Percentiles rank a stretch among this genome's conserved stretches.
These are phyloP conservation scores for Epichloe baconii DNA, from an alignment of 2,329 filamentous ascomycete genomes.

Conservation along the genomic window DNA sequence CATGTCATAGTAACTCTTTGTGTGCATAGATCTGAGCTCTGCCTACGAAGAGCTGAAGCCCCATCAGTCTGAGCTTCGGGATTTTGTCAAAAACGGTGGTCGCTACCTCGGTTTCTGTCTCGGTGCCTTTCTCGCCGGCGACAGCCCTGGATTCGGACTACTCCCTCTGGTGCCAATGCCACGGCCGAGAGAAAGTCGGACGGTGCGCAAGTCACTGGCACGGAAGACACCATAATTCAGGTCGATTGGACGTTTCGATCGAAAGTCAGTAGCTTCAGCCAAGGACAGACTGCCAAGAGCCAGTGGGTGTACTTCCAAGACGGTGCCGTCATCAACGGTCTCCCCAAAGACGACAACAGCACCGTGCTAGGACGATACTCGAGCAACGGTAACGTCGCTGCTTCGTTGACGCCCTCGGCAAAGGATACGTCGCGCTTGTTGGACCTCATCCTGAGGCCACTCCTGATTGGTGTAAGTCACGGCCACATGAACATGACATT, in stretches of 20 bases:
- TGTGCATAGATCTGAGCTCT: constrained; percentile 9
- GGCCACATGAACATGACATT: neutral
- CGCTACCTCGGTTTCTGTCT: constrained; percentile 16
- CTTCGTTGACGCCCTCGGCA: constrained; percentile 11
- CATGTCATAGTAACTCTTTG: neutral
- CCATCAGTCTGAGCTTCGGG: constrained; percentile 5
- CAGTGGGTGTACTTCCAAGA: constrained; percentile 17
- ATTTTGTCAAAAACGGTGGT: constrained; percentile 13
- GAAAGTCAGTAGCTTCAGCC: neutral
- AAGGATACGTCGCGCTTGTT: constrained; percentile 13
- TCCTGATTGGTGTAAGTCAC: constrained; percentile 13
- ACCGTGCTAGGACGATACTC: constrained; percentile 12
- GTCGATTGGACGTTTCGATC: constrained; percentile 13
- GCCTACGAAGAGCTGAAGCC: constrained; percentile 9
- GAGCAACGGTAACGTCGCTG: constrained; percentile 12
- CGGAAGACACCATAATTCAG: constrained; percentile 12
- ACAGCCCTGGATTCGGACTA: constrained; percentile 11
- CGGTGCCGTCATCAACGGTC: constrained; percentile 10
- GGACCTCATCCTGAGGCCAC: constrained; percentile 15
- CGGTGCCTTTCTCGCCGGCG: constrained; percentile 15
- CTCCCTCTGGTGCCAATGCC: constrained; percentile 5
- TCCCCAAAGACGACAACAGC: neutral
- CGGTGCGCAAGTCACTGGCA: constrained; percentile 9
- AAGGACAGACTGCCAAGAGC: constrained; percentile 6
- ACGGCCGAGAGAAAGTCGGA: constrained; percentile 6